Base-by-base conservation (phyloP, 2,329 filamentous ascomycete species). In the Fusarium chuoi region DNA sequence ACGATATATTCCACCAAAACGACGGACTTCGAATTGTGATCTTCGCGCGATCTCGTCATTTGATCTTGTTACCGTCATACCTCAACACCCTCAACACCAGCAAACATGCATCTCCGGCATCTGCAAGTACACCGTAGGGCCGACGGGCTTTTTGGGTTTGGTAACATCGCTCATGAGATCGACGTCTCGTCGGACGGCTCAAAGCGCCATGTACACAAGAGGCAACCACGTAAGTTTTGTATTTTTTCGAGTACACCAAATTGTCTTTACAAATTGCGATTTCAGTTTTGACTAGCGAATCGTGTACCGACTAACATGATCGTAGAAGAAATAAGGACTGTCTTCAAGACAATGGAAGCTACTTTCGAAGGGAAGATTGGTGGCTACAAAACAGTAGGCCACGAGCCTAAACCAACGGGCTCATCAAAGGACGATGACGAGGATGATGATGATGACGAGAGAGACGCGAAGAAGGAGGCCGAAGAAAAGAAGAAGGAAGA, bases 341-440 rank as follows among this genome's bases (percentile, higher is more conserved):
- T 86, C 26, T 86, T 83, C 74, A 81, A 82, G 56, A 87, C 85
- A 42, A 68, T 85, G 78, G 73, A 78, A 11, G 77, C 82, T 18
- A 84, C 81, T 9, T 86, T 86, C 42, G 78, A 81, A 41, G 85
- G 84, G n/a, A 77, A 79, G 11, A 79, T 87, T 62, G 85, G 84
- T 57, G 85, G 85, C 33, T 86, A 83, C 62, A 81, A 81, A 39
- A 86, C 84, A 11, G 55, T 83, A 15, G 77, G 67, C 15, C 42
- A 64, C 14, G 70, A 75, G 28, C 44, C 68, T 10, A 57, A 72
- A 49, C 54, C 70, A 20, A 77, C 77, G 4, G 52, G 52, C 24
- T 70, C 52, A 42, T 65, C 66, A 49, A 69, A 60, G 41, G 28
- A 58, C 41, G 35, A 68, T 22, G 49, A 62, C 10, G 63, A 62